phyloP scores from a whole-genome alignment of 306 rosid species.

The Senna tora region DNA sequence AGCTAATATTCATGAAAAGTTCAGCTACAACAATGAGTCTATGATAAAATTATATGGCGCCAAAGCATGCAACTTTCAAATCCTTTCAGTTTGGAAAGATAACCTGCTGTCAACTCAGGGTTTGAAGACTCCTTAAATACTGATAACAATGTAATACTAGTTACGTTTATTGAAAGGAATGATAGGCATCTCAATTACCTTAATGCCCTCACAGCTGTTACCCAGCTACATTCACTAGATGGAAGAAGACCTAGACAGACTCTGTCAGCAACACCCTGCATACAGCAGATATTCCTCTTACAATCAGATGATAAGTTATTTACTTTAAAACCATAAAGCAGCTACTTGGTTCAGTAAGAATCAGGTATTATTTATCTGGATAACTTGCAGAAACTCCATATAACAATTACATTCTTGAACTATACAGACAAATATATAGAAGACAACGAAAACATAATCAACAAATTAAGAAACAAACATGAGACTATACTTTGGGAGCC shows the following conservation, averaged over 20 bases:
- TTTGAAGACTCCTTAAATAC: slow-evolving; percentile 13
- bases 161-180: slow-evolving; percentile 1
- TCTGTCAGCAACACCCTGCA: slow-evolving; percentile 84
- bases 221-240: slow-evolving; percentile 88
- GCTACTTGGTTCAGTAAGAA: not conserved
- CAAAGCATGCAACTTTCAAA: slow-evolving; percentile 5
- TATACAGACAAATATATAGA: not conserved
- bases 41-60: not conserved
- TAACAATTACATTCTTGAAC: not conserved
- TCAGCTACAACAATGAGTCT: slow-evolving; percentile 3
- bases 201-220: slow-evolving; percentile 81
- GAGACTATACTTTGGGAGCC: slow-evolving; percentile 74
- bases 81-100: not conserved
- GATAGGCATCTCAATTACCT: slow-evolving; percentile 52
- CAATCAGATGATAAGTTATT: not conserved
- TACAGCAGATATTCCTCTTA: not conserved
- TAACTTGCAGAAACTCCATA: not conserved
- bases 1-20: slow-evolving; percentile 15
- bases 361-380: not conserved
- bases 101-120: slow-evolving; percentile 4
- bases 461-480: not conserved
- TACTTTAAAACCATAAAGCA: not conserved
- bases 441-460: not conserved
- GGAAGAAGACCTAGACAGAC: slow-evolving; percentile 97
- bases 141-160: slow-evolving; percentile 18